phyloP scores from a whole-genome alignment of 2,329 filamentous ascomycete genomes.

The Neonectria ditissima region DNA sequence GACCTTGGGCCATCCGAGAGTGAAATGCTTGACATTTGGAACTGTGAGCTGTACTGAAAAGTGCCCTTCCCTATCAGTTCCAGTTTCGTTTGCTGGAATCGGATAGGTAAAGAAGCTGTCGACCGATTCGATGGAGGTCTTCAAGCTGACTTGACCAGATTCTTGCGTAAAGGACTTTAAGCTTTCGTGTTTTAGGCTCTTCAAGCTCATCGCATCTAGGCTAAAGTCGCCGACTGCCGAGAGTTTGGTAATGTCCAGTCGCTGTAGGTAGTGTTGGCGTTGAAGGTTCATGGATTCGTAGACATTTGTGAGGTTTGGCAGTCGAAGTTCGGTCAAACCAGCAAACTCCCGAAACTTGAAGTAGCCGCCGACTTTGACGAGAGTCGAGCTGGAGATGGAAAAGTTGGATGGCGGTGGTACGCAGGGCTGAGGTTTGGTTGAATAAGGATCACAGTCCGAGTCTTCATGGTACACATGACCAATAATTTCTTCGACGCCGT shows the following conservation, averaged over 20 bases:
- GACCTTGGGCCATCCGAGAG: slow-evolving; percentile 24
- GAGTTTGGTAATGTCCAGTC: slow-evolving; percentile 27
- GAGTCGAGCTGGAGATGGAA: slow-evolving; percentile 16
- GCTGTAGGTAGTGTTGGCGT: slow-evolving; percentile 12
- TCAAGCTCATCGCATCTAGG: slow-evolving; percentile 17
- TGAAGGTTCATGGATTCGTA: background rate
- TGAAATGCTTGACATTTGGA: slow-evolving; percentile 26
- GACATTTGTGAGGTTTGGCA: slow-evolving; percentile 25
- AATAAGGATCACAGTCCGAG: background rate
- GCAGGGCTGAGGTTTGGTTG: background rate
- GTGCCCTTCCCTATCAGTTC: too few species aligned
- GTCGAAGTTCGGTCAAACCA: slow-evolving; percentile 14
- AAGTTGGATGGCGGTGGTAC: slow-evolving; percentile 2
- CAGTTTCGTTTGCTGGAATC: background rate
- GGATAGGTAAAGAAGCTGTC: slow-evolving; percentile 32
- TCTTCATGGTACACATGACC: slow-evolving; percentile 2
- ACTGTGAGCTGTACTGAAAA: background rate
- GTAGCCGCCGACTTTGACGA: slow-evolving; percentile 2
- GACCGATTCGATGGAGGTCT: background rate
- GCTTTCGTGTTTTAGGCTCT: slow-evolving; percentile 20
- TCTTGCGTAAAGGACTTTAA: slow-evolving; percentile 14
- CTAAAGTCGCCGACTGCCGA: background rate
- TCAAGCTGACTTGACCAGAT: background rate
- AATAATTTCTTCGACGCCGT: slow-evolving; percentile 21
- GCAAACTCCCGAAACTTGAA: slow-evolving; percentile 5